Percentiles rank a stretch among this genome's conserved stretches.
Conservation (phyloP, 169 alveolate genomes). For the Fabrea salina region DNA sequence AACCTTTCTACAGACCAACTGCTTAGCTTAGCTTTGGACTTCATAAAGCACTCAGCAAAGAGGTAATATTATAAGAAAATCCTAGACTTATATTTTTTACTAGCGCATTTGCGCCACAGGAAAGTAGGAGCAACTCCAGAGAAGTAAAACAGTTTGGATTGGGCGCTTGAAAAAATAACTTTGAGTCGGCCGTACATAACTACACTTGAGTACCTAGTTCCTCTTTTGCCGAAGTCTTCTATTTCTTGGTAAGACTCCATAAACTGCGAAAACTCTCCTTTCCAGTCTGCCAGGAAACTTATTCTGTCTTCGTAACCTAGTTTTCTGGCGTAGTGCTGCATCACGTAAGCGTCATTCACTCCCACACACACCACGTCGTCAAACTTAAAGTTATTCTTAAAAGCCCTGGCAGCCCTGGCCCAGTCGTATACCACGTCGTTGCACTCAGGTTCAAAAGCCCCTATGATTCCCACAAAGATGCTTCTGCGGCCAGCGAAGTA, state of each 20-base stretch:
- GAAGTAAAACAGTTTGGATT: not conserved
- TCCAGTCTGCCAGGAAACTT: slow-evolving; percentile 17
- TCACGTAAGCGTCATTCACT: slow-evolving; percentile 19
- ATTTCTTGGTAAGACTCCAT: not conserved
- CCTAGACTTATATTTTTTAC: too few relatives aligned
- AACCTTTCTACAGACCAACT: not conserved
- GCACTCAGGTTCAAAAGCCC: slow-evolving; percentile 30
- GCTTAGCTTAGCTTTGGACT: not conserved
- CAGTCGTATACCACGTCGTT: slow-evolving; percentile 22
- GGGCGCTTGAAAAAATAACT: not conserved
- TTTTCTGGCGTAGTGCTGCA: slow-evolving; percentile 13
- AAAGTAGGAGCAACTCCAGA: not conserved
- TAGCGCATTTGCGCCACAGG: not conserved
- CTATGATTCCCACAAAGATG: slow-evolving; percentile 13
- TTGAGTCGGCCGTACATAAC: not conserved
- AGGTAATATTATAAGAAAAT: not conserved
- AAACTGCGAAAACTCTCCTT: not conserved
- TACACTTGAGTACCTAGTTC: not conserved
- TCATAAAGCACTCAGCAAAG: not conserved
- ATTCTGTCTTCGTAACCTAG: not conserved
- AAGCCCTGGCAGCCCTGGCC: not conserved
- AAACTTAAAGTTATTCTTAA: not conserved
- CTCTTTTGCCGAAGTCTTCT: slow-evolving; percentile 7
- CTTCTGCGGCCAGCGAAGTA: not conserved
- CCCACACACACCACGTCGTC: not conserved